Conservation (phyloP, 306 rosid species). For the Spatholobus suberectus region DNA sequence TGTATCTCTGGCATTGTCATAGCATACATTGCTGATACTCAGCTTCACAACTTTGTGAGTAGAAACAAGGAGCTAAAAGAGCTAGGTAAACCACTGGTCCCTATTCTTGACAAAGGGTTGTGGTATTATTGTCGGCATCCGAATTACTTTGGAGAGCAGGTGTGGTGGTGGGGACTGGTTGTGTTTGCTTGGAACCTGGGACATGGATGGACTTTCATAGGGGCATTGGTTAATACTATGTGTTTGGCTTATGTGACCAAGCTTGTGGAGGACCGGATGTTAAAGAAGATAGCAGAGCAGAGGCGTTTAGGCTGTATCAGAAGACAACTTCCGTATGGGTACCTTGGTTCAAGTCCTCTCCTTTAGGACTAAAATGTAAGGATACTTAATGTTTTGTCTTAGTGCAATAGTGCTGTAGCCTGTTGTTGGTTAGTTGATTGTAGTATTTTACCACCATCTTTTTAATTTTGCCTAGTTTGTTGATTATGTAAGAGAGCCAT, state of each 20-base stretch:
- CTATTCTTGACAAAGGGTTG: conserved; percentile 67
- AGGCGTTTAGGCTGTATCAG: conserved; percentile 78
- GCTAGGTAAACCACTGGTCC: conserved; percentile 48
- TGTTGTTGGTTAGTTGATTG: not conserved
- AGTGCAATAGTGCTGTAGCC: too few species aligned
- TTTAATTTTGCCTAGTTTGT: conserved; percentile 9
- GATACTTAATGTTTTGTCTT: conserved; percentile 46
- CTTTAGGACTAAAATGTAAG: conserved; percentile 57
- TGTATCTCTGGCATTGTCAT: conserved; percentile 63
- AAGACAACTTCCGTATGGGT: conserved; percentile 83
- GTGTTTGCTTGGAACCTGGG: conserved; percentile 80
- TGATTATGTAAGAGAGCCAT: conserved; percentile 34
- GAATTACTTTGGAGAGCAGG: conserved; percentile 89
- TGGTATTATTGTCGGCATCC: conserved; percentile 90
- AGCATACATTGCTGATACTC: conserved; percentile 82
- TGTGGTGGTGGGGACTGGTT: conserved; percentile 98
- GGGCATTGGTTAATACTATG: conserved; percentile 65
- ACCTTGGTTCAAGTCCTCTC: conserved; percentile 77
- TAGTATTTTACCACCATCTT: not conserved
- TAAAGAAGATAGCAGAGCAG: conserved; percentile 70
- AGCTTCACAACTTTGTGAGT: conserved; percentile 68
- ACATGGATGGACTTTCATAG: conserved; percentile 69
- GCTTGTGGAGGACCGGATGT: conserved; percentile 83
- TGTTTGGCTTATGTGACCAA: conserved; percentile 87
- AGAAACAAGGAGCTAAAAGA: conserved; percentile 55